Evolutionary conservation across 1,284 basidiomycete species (phyloP).

Genomic region (Trichosporon inkin): DNA sequence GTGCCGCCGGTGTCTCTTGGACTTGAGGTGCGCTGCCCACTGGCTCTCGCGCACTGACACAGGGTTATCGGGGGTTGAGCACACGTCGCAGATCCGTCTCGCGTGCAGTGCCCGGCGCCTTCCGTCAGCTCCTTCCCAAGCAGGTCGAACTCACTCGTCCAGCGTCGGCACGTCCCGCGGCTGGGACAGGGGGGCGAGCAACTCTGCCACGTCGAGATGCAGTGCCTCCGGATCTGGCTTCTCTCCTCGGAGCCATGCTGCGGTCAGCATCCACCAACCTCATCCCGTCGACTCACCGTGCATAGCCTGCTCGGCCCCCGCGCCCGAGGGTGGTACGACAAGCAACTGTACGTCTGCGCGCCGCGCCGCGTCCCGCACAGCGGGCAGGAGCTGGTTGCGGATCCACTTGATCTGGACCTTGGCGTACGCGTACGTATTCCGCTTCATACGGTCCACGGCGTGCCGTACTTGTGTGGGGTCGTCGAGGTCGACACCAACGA

Average conservation of each 20-base stretch:
- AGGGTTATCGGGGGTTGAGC: conserved; percentile 65
- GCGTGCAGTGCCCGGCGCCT: conserved; percentile 60
- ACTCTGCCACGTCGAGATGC: conserved; percentile 53
- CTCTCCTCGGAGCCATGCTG: conserved; percentile 60
- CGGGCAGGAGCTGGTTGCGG: conserved; percentile 79
- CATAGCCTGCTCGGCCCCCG: conserved; percentile 60
- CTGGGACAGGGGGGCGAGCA: conserved; percentile 54
- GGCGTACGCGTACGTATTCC: conserved; percentile 87
- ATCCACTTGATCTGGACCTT: conserved; percentile 94
- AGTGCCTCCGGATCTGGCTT: conserved; percentile 58
- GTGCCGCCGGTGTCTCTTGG: conserved; percentile 55
- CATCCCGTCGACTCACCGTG: conserved; percentile 50
- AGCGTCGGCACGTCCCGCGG: conserved; percentile 25
- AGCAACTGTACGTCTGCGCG: conserved; percentile 48
- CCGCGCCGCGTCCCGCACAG: conserved; percentile 55
- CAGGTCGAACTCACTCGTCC: conserved; percentile 51
- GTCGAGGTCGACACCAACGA: too few relatives aligned
- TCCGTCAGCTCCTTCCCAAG: neutral
- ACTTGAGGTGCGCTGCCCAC: conserved; percentile 63
- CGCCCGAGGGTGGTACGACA: conserved; percentile 52
- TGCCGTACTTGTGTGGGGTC: too few relatives aligned
- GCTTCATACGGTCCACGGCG: conserved; percentile 69
- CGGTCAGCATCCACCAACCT: neutral
- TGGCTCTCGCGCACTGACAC: conserved; percentile 68
- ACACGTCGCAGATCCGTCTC: conserved; percentile 65